These are phyloP conservation scores for Talaromyces sp. DNA, from an alignment of 2,329 filamentous ascomycete genomes.

Conservation along the genomic window DNA sequence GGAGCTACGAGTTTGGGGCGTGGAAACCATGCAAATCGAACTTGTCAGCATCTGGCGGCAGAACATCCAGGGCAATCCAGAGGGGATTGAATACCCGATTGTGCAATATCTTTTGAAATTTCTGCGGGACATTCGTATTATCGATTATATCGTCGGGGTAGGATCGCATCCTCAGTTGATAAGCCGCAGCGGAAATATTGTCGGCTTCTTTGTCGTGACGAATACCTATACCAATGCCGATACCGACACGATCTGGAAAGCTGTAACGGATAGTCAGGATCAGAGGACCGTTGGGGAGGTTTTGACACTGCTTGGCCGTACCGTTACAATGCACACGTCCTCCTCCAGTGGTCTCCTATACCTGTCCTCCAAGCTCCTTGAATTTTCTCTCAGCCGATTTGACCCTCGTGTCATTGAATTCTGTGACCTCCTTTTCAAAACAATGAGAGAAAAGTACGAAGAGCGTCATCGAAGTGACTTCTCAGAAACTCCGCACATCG, in stretches of 20 bases:
- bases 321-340: constrained; percentile 43
- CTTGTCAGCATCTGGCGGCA: constrained; percentile 63
- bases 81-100: constrained; percentile 46
- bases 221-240: constrained; percentile 65
- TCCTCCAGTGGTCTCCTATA: constrained; percentile 51
- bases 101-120: constrained; percentile 65
- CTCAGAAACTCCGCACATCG: constrained; percentile 23
- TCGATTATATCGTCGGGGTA: constrained; percentile 82
- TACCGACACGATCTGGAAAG: constrained; percentile 78
- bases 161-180: constrained; percentile 92
- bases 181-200: constrained; percentile 70
- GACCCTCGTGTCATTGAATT: constrained; percentile 58
- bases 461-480: constrained; percentile 22
- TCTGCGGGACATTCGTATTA: constrained; percentile 63
- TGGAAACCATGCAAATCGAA: constrained; percentile 66
- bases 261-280: constrained; percentile 75
- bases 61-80: constrained; percentile 44
- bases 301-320: constrained; percentile 57
- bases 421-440: constrained; percentile 53
- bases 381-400: constrained; percentile 59
- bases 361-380: constrained; percentile 65
- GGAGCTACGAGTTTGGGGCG: constrained; percentile 78
- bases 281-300: constrained; percentile 78
- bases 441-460: constrained; percentile 42
- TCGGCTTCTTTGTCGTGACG: constrained; percentile 81